Evolutionary conservation across 2,329 filamentous ascomycete genomes (phyloP), one percentile per base, ranked within the genome.

Genomic region (Apiospora pterosperma): DNA sequence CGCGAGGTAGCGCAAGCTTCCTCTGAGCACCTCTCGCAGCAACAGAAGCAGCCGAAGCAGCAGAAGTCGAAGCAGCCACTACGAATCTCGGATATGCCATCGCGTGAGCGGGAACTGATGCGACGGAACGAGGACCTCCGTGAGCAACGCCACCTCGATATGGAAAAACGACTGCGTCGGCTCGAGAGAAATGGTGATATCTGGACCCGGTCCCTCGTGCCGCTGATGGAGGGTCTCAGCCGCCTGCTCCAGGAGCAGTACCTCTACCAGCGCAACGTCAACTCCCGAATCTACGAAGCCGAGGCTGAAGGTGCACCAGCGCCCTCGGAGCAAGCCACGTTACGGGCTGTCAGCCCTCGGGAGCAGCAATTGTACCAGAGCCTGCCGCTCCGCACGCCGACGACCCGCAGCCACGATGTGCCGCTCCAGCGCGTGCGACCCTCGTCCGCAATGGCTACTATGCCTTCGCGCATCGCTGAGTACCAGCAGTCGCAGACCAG

Each of bases 181-280:
- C 75, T 85, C 1, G 83, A 85, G 72, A 75, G 76, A 19, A 81
- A 82, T 60, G 79, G 80, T 44, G 81, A 84, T 42, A 72, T 80
- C 3, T 81, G 80, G 78, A 71, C 81, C 48, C 74, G 77, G 16
- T 78, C 81, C 2, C 70, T 85, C 31, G 73, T 80, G 2, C 79
- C 81, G 4, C 74, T 85, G 4, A 72, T 85, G 42, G 78, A 82
- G 39, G 79, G 77, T 36, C 74, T 85, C 36, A 79, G 80, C 68
- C 66, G 44, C 1, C 14, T 74, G 23, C 59, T 75, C 42, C 65
- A 70, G n/a, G 69, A 73, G 41, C 73, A 73, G 48, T 73, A 75
- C 25, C 75, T 74, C 5, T 36, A 41, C n/a, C 63, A 64, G 23
- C 55, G 44, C 19, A 52, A 34, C 61, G 23, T 52, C 34, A 44